Evolutionary conservation across 2,329 filamentous ascomycete genomes (phyloP), one percentile per base, ranked within the genome.

Genomic region (Diaporthe nobilis): DNA sequence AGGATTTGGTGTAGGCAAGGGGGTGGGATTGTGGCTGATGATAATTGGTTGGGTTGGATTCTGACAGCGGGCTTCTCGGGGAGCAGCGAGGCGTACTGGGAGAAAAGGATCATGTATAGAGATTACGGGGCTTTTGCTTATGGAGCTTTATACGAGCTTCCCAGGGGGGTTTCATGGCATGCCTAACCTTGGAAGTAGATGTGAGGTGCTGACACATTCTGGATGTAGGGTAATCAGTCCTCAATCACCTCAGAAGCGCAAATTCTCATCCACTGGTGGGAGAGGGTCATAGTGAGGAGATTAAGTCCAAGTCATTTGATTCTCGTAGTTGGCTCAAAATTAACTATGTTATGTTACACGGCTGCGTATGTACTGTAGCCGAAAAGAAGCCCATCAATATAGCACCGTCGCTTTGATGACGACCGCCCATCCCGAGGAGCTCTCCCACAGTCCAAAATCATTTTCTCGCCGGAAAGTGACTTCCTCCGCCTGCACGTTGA

Each of bases 401-500:
- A 44, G 5, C 15, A 74, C 37, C 31, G 58, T 73, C 49, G 90
- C 82, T 0, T 80, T 82, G 1, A 89, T 83, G 20, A 89, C 85
- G 42, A 91, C 82, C 0, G 85, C 88, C 84, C 85, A 90, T 2
- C 89, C 89, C 2, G 84, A 85, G 76, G 82, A 82, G 44, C 86
- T 88, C 79, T 90, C 88, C 85, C 86, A 88, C 1, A 91, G 81
- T 0, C 88, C 89, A 79, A 90, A 83, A 20, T 86, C 86, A 31
- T 88, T 90, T 80, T 89, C 85, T 61, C 80, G 80, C n/a, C 89
- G 80, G 74, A 91, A 90, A 0, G 87, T 87, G 2, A 89, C 84
- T 77, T 89, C 85, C 67, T 90, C 85, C 0, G 86, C 85, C 37
- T 80, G 80, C 3, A 86, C 85, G 3, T 78, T 81, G 85, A 90